Conservation (phyloP, 805 yeast species). For the Saturnispora dispora region DNA sequence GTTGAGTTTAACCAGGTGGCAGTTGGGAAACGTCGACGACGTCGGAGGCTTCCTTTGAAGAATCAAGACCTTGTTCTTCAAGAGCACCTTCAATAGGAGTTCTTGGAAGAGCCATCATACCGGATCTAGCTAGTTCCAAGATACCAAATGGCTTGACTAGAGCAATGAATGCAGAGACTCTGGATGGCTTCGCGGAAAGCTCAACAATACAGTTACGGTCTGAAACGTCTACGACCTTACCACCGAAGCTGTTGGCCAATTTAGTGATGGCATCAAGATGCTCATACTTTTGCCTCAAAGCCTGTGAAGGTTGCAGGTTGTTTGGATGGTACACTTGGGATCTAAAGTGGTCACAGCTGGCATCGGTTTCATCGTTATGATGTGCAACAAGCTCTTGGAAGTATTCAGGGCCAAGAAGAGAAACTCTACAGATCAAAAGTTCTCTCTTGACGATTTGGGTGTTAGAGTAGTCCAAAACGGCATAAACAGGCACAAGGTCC, state of each 20-base stretch:
- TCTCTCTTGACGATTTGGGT: conserved; percentile 89
- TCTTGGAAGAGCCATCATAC: conserved; percentile 98
- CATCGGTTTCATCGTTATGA: conserved; percentile 47
- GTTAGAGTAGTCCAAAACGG: conserved; percentile 88
- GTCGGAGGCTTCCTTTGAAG: conserved; percentile 48
- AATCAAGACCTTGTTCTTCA: conserved; percentile 38
- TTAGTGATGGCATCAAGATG: conserved; percentile 80
- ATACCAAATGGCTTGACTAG: conserved; percentile 94
- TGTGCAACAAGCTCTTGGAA: conserved; percentile 89
- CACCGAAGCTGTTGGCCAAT: conserved; percentile 82
- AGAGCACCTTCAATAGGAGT: conserved; percentile 61
- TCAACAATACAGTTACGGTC: conserved; percentile 93
- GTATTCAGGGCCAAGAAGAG: conserved; percentile 95
- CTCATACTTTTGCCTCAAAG: conserved; percentile 85
- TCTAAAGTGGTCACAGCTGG: conserved; percentile 33
- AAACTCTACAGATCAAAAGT: conserved; percentile 81
- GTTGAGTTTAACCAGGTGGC: conserved; percentile 74
- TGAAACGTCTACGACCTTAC: conserved; percentile 82
- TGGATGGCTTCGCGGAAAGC: conserved; percentile 85
- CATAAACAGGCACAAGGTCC: conserved; percentile 96
- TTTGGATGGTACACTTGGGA: conserved; percentile 70
- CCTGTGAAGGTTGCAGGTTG: conserved; percentile 83
- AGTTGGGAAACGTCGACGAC: conserved; percentile 80
- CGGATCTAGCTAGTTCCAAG: conserved; percentile 91
- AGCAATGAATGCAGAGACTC: conserved; percentile 78